Base-by-base conservation (phyloP, 805 yeast species). In the Cyberlindnera amylophila region DNA sequence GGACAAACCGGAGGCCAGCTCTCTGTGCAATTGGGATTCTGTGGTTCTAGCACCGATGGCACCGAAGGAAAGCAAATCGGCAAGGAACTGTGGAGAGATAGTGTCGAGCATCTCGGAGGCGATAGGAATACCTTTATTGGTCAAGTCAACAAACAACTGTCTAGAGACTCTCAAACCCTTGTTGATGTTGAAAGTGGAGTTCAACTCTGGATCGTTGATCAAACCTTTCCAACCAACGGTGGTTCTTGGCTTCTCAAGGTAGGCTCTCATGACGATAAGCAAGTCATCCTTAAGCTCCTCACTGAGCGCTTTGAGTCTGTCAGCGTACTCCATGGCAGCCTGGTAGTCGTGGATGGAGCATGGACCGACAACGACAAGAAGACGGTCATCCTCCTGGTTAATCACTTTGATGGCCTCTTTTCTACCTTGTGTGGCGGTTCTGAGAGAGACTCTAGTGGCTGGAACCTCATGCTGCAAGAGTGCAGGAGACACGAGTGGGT, bases 41-140 rank as follows among this genome's bases (percentile, higher is more conserved):
- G 99, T 91, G 45, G 99, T 91, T 73, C 99, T 83, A 44, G 99
- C 99, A 62, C 99, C 99, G 67, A 91, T 90, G 47, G 99, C 99
- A 59, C 99, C 99, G 54, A 91, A 81, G 27, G 95, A 84, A 52
- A 91, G 75, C 55, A 90, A 74, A 65, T 93, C 99, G 19, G 91
- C 82, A 53, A 91, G 75, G 75, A 77, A 91, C 74, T 91, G 99
- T 15, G 99, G 99, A 27, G 96, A 86, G 50, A 91, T 91, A 47
- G 98, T 93, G 66, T 91, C 99, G 66, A 91, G 79, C 99, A 91
- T 93, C 70, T 91, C 99, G 34, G 93, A 83, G 41, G 96, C 99
- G 58, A 91, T 91, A 42, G 99, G 98, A 44, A 91, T 64, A 45
- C 89, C 91, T 58, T 73, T 67, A 51, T 75, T 71, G 33, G 96